A percentile compares a stretch with the other conserved stretches of the same genome.
Evolutionary conservation across 257 asterid genomes (phyloP).

Genomic region (Fraxinus cuspidata): DNA sequence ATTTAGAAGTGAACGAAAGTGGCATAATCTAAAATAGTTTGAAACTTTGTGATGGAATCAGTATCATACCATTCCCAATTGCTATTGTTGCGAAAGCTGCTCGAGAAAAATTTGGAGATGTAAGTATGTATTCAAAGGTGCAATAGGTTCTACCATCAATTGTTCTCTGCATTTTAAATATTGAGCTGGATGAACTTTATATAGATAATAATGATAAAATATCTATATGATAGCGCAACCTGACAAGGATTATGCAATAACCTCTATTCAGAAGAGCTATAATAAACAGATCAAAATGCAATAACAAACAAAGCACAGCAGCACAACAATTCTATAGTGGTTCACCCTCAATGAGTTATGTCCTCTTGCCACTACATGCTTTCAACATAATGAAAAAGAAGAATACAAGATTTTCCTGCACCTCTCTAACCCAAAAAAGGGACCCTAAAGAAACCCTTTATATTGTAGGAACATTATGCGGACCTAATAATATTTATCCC

Average conservation of each 20-base stretch:
- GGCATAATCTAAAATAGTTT: neutral
- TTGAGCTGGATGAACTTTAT: neutral
- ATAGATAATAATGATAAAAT: neutral
- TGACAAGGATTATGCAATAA: neutral
- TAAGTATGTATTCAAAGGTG: conserved; percentile 72
- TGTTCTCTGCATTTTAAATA: conserved; percentile 53
- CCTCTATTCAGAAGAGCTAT: neutral
- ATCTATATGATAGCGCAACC: neutral
- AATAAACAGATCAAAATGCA: neutral
- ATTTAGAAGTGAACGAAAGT: neutral
- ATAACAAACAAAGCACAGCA: neutral
- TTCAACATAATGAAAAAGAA: neutral
- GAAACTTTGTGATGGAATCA: neutral
- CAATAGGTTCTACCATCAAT: conserved; percentile 73
- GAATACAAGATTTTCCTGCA: neutral
- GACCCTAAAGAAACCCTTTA: neutral
- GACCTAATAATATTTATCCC: no score
- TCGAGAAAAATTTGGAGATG: conserved; percentile 66
- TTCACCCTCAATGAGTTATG: neutral
- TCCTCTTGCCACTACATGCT: neutral
- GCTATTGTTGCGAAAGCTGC: conserved; percentile 91
- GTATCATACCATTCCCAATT: conserved; percentile 66
- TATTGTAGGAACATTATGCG: neutral
- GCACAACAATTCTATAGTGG: neutral
- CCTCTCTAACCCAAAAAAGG: neutral